Evolutionary conservation across 805 yeast genomes (phyloP).

Genomic region (Ogataea parapolymorpha): DNA sequence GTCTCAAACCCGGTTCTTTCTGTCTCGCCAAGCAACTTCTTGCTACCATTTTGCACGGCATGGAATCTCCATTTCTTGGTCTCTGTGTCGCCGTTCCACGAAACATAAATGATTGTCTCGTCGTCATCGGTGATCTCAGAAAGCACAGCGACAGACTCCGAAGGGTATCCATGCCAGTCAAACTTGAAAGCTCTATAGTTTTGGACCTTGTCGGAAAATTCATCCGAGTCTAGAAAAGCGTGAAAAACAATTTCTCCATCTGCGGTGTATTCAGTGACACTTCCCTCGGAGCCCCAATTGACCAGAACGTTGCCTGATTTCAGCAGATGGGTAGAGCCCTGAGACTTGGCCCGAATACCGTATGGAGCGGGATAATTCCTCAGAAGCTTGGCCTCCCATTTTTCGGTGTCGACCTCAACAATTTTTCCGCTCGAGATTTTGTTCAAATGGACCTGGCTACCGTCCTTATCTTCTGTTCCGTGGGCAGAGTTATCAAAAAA

Average conservation of each 20-base stretch:
- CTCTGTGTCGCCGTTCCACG: constrained; percentile 40
- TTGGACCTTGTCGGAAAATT: constrained; percentile 26
- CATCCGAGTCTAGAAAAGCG: constrained; percentile 34
- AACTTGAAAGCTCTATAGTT: constrained; percentile 37
- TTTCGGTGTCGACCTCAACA: constrained; percentile 32
- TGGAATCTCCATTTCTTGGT: constrained; percentile 33
- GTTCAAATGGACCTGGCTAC: constrained; percentile 24
- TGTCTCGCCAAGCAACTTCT: constrained; percentile 18
- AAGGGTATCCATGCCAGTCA: constrained; percentile 35
- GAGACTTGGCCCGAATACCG: constrained; percentile 29
- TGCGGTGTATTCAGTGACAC: constrained; percentile 34
- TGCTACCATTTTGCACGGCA: constrained; percentile 15
- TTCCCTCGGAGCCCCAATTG: constrained; percentile 39
- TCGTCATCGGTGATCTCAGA: constrained; percentile 14
- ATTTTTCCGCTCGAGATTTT: constrained; percentile 34
- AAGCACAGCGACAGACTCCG: constrained; percentile 32
- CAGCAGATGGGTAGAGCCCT: constrained; percentile 34
- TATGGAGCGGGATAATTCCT: constrained; percentile 14
- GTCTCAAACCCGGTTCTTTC: constrained; percentile 34
- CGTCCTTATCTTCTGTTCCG: constrained; percentile 33
- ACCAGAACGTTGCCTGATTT: constrained; percentile 35
- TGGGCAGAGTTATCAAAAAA: constrained; percentile 39
- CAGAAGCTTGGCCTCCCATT: constrained; percentile 28
- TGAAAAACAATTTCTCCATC: constrained; percentile 33
- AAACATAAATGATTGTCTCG: constrained; percentile 28